These are phyloP conservation scores for Setomelanomma holmii DNA, from an alignment of 2,329 filamentous ascomycete genomes.

Conservation along the genomic window DNA sequence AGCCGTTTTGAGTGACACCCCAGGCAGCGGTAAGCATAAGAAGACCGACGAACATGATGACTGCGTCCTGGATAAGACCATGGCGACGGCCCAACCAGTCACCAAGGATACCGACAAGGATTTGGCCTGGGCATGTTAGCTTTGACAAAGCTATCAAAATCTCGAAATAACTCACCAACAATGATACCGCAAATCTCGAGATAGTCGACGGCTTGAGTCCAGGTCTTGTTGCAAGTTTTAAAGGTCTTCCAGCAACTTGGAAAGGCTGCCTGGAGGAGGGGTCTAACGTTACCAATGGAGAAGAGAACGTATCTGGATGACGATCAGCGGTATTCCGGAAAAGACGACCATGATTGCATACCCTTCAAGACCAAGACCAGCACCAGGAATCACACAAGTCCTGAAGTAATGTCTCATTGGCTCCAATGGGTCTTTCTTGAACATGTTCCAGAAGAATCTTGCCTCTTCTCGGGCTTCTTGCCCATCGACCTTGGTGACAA, in stretches of 20 bases:
- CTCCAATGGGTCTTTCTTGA: slow-evolving; percentile 84
- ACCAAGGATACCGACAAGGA: slow-evolving; percentile 81
- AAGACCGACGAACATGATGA: slow-evolving; percentile 92
- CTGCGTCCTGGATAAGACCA: slow-evolving; percentile 93
- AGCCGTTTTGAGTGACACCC: slow-evolving; percentile 86
- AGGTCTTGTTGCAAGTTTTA: slow-evolving; percentile 75
- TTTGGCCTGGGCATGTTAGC: slow-evolving; percentile 59
- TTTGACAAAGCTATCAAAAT: too few species aligned
- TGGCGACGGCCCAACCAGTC: slow-evolving; percentile 88
- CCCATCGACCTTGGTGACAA: slow-evolving; percentile 77
- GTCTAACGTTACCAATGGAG: slow-evolving; percentile 91
- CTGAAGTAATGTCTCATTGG: slow-evolving; percentile 86
- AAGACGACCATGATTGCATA: slow-evolving; percentile 6
- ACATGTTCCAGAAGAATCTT: slow-evolving; percentile 73
- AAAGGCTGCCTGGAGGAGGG: slow-evolving; percentile 80
- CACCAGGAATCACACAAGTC: slow-evolving; percentile 91
- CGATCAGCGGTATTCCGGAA: slow-evolving; percentile 6
- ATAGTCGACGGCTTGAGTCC: slow-evolving; percentile 85
- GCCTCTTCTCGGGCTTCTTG: slow-evolving; percentile 74
- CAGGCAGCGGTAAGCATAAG: slow-evolving; percentile 91
- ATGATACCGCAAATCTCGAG: slow-evolving; percentile 96
- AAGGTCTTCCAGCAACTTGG: slow-evolving; percentile 75
- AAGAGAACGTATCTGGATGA: slow-evolving; percentile 81
- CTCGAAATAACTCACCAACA: slow-evolving; percentile 63
- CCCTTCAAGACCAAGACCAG: slow-evolving; percentile 88